Conservation (phyloP, 2,329 filamentous ascomycete species). For the Colletotrichum horii region DNA sequence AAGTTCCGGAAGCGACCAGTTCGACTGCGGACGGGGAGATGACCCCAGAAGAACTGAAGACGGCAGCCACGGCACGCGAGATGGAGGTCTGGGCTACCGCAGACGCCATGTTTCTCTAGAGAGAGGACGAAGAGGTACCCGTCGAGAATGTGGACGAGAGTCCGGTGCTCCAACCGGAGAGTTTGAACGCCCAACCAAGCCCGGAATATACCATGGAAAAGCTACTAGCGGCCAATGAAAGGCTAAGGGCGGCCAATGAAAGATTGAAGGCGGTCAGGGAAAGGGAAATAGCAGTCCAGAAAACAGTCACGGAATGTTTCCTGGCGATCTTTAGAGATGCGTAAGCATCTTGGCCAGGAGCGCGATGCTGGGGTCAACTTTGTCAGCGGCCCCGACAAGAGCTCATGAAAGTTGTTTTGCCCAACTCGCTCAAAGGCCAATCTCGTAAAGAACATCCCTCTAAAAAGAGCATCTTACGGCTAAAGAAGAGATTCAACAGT, state of each 20-base stretch:
- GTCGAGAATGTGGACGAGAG: background rate
- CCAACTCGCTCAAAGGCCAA: background rate
- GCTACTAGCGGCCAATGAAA: background rate
- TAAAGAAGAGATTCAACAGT: background rate
- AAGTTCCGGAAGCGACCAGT: background rate
- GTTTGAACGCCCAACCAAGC: background rate
- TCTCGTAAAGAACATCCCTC: background rate
- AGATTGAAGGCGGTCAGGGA: background rate
- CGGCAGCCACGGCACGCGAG: background rate
- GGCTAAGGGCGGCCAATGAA: background rate
- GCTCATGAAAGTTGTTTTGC: background rate
- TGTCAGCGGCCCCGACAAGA: background rate
- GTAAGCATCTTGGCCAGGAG: background rate
- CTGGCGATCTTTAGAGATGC: background rate
- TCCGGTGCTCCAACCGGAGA: background rate
- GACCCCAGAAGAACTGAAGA: background rate
- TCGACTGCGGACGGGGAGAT: background rate
- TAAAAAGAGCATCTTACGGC: background rate
- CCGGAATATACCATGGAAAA: background rate
- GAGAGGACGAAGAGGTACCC: background rate
- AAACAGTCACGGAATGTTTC: background rate
- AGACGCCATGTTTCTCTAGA: slow-evolving; percentile 44
- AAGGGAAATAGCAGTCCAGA: no score
- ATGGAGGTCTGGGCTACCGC: slow-evolving; percentile 46
- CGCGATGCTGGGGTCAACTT: background rate